phyloP scores from a whole-genome alignment of 441 rosid genomes.

The Hura crepitans region DNA sequence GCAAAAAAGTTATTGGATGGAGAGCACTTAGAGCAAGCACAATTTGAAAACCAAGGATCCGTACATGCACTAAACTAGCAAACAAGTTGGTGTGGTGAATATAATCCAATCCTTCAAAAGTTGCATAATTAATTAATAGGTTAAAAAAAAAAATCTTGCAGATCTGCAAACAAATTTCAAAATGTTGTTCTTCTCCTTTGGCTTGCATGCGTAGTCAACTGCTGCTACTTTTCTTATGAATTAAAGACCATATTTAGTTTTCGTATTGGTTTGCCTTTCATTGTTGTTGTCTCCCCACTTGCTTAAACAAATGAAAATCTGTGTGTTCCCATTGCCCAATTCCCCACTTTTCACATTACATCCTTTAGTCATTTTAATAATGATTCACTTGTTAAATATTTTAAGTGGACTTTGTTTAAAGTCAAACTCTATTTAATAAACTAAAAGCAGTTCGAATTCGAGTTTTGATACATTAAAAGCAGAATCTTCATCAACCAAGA shows the following conservation, averaged over 20 bases:
- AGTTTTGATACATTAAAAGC: no score
- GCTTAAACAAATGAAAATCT: neutral
- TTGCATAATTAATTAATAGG: no score
- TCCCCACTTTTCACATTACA: constrained; percentile 16
- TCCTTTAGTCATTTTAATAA: constrained; percentile 1
- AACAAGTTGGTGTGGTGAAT: neutral
- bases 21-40: neutral
- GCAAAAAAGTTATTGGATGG: neutral
- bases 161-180: neutral
- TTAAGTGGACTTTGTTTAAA: neutral
- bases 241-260: no score
- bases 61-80: neutral
- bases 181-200: neutral
- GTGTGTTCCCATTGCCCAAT: constrained; percentile 19
- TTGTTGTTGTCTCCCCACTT: neutral
- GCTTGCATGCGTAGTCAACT: no score
- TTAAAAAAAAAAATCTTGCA: no score
- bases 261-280: neutral
- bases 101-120: neutral
- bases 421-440: neutral
- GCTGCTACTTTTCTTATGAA: no score
- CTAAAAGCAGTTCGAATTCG: no score
- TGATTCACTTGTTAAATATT: neutral
- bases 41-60: neutral
- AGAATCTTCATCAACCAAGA: no score